phyloP scores from a whole-genome alignment of 495 filamentous ascomycete genomes.

The Penicillium atrosanguineum region DNA sequence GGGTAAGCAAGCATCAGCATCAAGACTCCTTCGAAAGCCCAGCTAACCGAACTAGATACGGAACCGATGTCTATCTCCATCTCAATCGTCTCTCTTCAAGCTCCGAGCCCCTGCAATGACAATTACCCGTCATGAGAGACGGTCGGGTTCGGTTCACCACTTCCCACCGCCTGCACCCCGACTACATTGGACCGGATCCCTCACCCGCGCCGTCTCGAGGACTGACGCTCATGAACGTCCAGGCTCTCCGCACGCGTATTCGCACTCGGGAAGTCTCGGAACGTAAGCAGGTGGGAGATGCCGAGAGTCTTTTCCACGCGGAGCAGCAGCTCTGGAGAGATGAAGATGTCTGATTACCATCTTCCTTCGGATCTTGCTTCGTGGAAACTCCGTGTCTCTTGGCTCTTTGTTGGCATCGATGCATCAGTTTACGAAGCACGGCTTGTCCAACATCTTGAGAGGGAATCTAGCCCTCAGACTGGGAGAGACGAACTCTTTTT shows the following conservation, averaged over 20 bases:
- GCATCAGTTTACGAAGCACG: not conserved
- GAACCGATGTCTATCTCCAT: conserved; percentile 97
- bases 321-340: conserved; percentile 23
- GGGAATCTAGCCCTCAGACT: conserved; percentile 1
- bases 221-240: conserved; percentile 74
- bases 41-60: conserved; percentile 62
- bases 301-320: conserved; percentile 55
- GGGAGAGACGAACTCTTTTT: not conserved
- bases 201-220: conserved; percentile 61
- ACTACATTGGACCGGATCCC: conserved; percentile 38
- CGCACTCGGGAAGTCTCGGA: conserved; percentile 72
- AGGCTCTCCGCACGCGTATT: conserved; percentile 52
- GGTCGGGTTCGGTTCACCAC: conserved; percentile 49
- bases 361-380: not conserved
- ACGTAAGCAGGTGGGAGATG: conserved; percentile 84
- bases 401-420: not conserved
- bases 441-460: conserved; percentile 6
- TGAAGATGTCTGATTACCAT: conserved; percentile 16
- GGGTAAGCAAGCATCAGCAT: conserved; percentile 67
- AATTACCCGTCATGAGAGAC: conserved; percentile 95
- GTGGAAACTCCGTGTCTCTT: conserved; percentile 6
- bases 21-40: not conserved
- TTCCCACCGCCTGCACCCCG: conserved; percentile 45
- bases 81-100: conserved; percentile 92
- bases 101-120: conserved; percentile 96